phyloP scores from a whole-genome alignment of 768 basidiomycete species.

The Rubroboletus pulcherrimus region DNA sequence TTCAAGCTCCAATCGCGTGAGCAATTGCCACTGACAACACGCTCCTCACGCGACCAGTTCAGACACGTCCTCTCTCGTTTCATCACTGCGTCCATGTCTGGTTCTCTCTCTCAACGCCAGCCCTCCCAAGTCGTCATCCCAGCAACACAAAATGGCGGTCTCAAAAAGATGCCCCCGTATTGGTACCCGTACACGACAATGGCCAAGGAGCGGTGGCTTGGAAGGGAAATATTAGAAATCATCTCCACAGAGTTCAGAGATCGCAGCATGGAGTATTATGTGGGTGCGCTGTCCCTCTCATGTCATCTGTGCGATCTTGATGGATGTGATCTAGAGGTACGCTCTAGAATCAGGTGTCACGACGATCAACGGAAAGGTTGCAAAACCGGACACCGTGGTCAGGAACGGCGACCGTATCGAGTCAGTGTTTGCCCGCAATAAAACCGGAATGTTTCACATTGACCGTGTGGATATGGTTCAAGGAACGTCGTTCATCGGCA shows the following conservation, averaged over 20 bases:
- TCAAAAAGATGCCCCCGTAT: slow-evolving; percentile 83
- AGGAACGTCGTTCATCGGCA: slow-evolving; percentile 96
- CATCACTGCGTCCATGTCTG: slow-evolving; percentile 48
- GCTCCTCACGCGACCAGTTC: slow-evolving; percentile 54
- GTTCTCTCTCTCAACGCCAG: slow-evolving; percentile 18
- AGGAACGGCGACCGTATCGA: slow-evolving; percentile 87
- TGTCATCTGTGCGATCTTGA: neutral
- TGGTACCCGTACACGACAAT: slow-evolving; percentile 93
- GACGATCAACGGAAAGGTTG: slow-evolving; percentile 88
- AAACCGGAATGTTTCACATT: neutral
- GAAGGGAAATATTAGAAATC: slow-evolving; percentile 83
- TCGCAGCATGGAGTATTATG: slow-evolving; percentile 93
- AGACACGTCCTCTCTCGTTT: slow-evolving; percentile 52
- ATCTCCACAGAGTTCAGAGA: slow-evolving; percentile 94
- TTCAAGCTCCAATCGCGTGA: slow-evolving; percentile 29
- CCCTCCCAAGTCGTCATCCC: slow-evolving; percentile 24
- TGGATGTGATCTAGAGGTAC: slow-evolving; percentile 42
- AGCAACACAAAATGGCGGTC: slow-evolving; percentile 32
- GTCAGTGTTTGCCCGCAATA: slow-evolving; percentile 42
- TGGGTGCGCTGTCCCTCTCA: slow-evolving; percentile 39
- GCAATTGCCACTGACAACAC: slow-evolving; percentile 41
- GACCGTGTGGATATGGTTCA: neutral
- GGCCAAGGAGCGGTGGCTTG: slow-evolving; percentile 89
- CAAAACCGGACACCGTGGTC: slow-evolving; percentile 73
- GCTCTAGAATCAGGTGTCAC: slow-evolving; percentile 93